Conservation (phyloP, 371 early-diverging fungal genomes). For the Mucor indicus region DNA sequence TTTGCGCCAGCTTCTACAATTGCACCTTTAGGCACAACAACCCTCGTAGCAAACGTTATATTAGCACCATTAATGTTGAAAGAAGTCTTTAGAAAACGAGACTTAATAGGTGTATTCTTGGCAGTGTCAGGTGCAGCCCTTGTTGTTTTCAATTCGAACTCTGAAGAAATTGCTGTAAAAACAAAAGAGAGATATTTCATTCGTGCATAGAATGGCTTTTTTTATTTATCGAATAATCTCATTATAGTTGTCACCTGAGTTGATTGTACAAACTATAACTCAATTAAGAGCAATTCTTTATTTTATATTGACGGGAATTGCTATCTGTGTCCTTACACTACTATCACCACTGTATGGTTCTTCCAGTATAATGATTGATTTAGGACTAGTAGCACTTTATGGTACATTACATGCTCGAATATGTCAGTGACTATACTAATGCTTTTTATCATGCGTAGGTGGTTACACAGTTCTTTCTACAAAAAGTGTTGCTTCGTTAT, state of each 20-base stretch:
- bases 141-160: constrained; percentile 66
- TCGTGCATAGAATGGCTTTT: no score
- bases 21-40: constrained; percentile 79
- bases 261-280: constrained; percentile 56
- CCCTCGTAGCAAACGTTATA: constrained; percentile 69
- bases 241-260: constrained; percentile 59
- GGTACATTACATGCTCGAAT: no score
- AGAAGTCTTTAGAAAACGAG: constrained; percentile 64
- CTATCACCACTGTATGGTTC: constrained; percentile 57
- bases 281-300: constrained; percentile 62
- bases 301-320: constrained; percentile 44
- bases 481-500: constrained; percentile 69
- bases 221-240: not conserved
- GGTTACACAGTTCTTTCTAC: constrained; percentile 79
- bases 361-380: constrained; percentile 65
- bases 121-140: constrained; percentile 70
- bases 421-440: not conserved
- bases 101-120: constrained; percentile 64
- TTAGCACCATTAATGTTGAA: constrained; percentile 71
- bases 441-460: constrained; percentile 36
- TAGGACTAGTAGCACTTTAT: constrained; percentile 69
- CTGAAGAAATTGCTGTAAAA: constrained; percentile 57
- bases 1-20: constrained; percentile 81
- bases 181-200: no score
- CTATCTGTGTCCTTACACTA: constrained; percentile 39